phyloP scores from a whole-genome alignment of 257 asterid genomes.

The Capsicum chinense region DNA sequence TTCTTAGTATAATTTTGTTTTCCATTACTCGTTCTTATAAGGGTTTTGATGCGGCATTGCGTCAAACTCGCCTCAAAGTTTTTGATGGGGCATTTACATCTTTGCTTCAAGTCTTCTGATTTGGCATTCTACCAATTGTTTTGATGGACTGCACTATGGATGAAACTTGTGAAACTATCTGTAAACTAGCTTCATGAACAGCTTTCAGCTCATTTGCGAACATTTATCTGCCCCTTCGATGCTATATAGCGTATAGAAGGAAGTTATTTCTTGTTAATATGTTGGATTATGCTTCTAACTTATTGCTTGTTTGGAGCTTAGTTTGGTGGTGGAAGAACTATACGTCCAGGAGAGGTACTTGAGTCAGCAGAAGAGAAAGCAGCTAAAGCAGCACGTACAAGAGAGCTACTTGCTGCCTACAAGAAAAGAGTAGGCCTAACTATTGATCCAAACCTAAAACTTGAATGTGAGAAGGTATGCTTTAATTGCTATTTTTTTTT shows the following conservation, averaged over 20 bases:
- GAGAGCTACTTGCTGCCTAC: constrained; percentile 73
- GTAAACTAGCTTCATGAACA: background rate
- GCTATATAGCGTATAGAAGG: background rate
- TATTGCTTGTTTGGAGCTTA: constrained; percentile 36
- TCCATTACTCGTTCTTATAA: background rate
- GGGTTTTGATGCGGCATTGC: background rate
- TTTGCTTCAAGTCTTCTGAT: background rate
- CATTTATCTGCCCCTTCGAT: background rate
- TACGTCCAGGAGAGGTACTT: constrained; percentile 87
- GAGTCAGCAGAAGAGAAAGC: constrained; percentile 79
- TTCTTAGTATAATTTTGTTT: background rate
- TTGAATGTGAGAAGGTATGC: constrained; percentile 76
- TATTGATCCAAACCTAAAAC: constrained; percentile 69
- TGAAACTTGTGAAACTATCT: background rate
- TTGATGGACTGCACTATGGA: background rate
- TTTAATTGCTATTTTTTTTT: background rate
- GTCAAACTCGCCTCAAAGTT: background rate
- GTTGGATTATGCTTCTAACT: constrained; percentile 6
- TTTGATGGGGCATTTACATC: constrained; percentile 4
- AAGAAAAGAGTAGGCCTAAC: constrained; percentile 65
- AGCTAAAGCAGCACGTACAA: constrained; percentile 73
- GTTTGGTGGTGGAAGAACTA: constrained; percentile 92
- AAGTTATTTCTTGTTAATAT: constrained; percentile 17
- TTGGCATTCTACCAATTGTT: background rate
- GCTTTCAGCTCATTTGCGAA: background rate